Evolutionary conservation across 2,329 filamentous ascomycete genomes (phyloP), one percentile per base, ranked within the genome.

Genomic region (Aspergillus amoenus): DNA sequence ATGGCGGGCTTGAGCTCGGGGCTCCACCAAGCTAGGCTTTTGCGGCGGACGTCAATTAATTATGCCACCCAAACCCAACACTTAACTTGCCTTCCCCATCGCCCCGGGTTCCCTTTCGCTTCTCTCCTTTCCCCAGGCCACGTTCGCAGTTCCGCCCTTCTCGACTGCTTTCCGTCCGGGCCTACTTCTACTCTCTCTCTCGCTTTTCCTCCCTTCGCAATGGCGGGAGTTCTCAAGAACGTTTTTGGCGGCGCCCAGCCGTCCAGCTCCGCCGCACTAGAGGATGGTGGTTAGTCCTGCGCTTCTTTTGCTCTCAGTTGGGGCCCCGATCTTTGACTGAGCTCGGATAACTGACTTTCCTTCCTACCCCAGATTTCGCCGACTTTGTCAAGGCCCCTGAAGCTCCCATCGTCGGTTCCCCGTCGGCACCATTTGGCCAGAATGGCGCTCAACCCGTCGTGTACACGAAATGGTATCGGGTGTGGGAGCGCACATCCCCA

Each of bases 381-480:
- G 93, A 97, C 81, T 97, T 95, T 71, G 91, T 91, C 59, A 88
- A 86, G 63, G 88, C 87, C 66, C 85, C 91, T 63, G 86, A 89
- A 18, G 76, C 75, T 22, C 79, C 79, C 57, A 71, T 81, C 59
- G 70, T 78, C 51, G 73, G 78, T 45, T 66, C 77, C 42, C 69
- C 72, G 15, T 61, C 63, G 60, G 60, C 73, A 15, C 59, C 81
- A 56, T 73, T 81, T 58, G 76, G 76, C 42, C 74, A 76, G 48
- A 81, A 82, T 59, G 79, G 47, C 32, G 50, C 78, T 44, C 80
- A 81, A 44, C 76, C 73, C 43, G 78, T 81, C 24, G 89, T 90
- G 13, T 97, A 89, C 76, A 96, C 92, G 51, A 91, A 91, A 81
- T 99, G 94, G 94, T 99, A 97, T 79, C 91, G 92, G 56, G 81